These are phyloP conservation scores for Saprolegnia parasitica DNA, from an alignment of 352 stramenopile species.

Conservation along the genomic window DNA sequence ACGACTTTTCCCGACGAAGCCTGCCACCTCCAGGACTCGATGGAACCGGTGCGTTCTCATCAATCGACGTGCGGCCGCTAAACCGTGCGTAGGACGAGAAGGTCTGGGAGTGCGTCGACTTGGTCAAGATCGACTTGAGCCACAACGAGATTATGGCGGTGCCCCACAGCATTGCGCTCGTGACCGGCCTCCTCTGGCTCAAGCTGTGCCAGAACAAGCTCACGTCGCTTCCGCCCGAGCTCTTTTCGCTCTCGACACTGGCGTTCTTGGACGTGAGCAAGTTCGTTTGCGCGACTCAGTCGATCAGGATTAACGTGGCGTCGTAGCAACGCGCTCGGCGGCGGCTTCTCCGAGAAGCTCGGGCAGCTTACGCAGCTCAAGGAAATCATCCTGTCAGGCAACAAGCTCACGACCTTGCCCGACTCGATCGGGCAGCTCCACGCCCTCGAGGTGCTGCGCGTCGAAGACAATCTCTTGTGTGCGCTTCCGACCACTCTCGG, in stretches of 20 bases:
- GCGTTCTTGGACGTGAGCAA: conserved; percentile 69
- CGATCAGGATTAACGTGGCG: not conserved
- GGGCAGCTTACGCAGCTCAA: conserved; percentile 49
- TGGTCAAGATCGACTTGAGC: conserved; percentile 76
- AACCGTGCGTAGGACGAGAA: conserved; percentile 55
- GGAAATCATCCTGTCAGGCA: conserved; percentile 54
- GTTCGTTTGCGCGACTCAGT: conserved; percentile 35
- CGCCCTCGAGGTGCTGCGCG: conserved; percentile 49
- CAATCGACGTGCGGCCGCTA: not conserved
- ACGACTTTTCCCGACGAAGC: conserved; percentile 58
- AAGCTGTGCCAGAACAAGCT: conserved; percentile 75
- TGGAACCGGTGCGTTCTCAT: conserved; percentile 49
- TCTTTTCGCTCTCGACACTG: conserved; percentile 59
- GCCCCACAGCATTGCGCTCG: conserved; percentile 44
- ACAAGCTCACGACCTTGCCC: conserved; percentile 55
- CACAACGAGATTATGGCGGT: conserved; percentile 65
- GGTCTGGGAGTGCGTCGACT: conserved; percentile 78
- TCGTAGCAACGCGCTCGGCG: conserved; percentile 57
- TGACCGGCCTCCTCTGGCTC: conserved; percentile 52
- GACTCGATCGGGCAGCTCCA: conserved; percentile 44
- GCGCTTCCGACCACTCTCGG: conserved; percentile 49
- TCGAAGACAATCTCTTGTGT: conserved; percentile 61
- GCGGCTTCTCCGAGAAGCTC: conserved; percentile 50
- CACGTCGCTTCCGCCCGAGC: conserved; percentile 45
- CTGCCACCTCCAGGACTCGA: conserved; percentile 70